Conservation (phyloP, 83 land plant genomes). For the Thuja plicata region DNA sequence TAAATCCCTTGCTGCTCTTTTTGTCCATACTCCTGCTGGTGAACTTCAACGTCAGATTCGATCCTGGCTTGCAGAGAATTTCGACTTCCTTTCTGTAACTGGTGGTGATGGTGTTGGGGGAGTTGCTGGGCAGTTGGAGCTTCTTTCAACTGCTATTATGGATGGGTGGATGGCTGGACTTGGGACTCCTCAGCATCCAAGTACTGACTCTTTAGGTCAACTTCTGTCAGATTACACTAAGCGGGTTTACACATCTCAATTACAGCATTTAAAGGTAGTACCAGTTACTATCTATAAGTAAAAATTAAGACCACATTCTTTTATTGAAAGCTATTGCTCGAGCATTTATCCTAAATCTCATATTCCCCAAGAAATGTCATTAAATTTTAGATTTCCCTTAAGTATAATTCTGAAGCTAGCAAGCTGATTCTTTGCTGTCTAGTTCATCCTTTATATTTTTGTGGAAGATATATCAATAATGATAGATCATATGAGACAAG, state of each 20-base stretch:
- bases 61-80: conserved; percentile 94
- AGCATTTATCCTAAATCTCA: background rate
- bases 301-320: background rate
- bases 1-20: conserved; percentile 91
- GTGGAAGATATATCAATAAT: background rate
- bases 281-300: background rate
- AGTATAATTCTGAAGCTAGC: background rate
- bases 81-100: conserved; percentile 87
- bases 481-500: background rate
- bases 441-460: background rate
- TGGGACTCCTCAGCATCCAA: conserved; percentile 82
- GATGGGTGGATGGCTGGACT: conserved; percentile 99
- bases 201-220: conserved; percentile 97
- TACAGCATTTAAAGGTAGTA: conserved; percentile 93
- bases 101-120: conserved; percentile 78
- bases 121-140: conserved; percentile 81
- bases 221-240: conserved; percentile 91
- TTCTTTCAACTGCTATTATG: conserved; percentile 96
- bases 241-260: conserved; percentile 82
- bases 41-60: conserved; percentile 97
- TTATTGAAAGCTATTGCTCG: background rate
- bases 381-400: background rate
- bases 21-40: conserved; percentile 99
- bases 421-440: background rate
- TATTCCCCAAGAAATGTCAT: background rate